Evolutionary conservation across 116 monocot genomes (phyloP).

Genomic region (Iris pallida): DNA sequence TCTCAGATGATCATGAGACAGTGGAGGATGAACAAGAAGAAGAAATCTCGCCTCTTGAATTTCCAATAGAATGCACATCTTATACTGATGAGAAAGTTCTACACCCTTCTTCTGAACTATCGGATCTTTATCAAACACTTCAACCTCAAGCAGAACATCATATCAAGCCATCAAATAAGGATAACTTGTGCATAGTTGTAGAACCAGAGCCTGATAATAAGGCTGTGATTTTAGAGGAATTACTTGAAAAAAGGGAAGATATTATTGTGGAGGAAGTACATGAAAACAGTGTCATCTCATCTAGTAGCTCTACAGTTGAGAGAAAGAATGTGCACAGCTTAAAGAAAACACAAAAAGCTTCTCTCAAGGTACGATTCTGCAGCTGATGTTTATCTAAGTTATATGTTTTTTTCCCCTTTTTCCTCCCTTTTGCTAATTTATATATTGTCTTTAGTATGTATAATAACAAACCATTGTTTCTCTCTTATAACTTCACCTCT

Average conservation of each 20-base stretch:
- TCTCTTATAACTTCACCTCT: too few relatives aligned
- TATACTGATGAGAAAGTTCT: neutral
- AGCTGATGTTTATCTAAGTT: too few relatives aligned
- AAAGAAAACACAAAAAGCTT: conserved; percentile 10
- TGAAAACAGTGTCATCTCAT: neutral
- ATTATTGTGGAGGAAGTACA: neutral
- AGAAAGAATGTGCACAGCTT: neutral
- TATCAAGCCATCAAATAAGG: neutral
- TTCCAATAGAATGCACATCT: too few relatives aligned
- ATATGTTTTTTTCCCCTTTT: too few relatives aligned
- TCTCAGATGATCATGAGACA: conserved; percentile 8
- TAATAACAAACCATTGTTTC: too few relatives aligned
- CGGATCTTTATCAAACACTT: neutral
- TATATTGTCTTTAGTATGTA: too few relatives aligned
- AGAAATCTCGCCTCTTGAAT: conserved; percentile 3
- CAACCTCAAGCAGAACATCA: too few relatives aligned
- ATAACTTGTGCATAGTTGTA: neutral
- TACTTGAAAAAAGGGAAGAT: conserved; percentile 4
- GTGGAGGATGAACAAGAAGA: conserved; percentile 29
- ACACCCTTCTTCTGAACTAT: neutral
- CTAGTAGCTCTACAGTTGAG: conserved; percentile 5
- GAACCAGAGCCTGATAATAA: conserved; percentile 15
- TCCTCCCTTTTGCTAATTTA: too few relatives aligned
- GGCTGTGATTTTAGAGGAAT: conserved; percentile 13
- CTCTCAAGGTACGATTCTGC: conserved; percentile 15